Evolutionary conservation across 192 early-diverging fungal genomes (phyloP), one percentile per base, ranked within the genome.

Genomic region (Linnemannia elongata): DNA sequence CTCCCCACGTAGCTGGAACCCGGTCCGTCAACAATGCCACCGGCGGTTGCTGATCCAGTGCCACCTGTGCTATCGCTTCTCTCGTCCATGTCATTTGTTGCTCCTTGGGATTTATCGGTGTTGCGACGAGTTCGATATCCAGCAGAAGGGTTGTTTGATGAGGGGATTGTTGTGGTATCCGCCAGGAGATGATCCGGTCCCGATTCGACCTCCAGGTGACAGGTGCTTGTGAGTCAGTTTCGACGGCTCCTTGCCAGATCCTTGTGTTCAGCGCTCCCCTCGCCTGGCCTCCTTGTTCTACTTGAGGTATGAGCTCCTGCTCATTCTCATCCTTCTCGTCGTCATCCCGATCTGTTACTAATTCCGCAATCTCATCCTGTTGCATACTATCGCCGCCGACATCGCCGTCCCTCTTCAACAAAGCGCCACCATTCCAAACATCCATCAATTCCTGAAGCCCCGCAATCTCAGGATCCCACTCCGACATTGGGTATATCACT

Each of bases 151-250:
- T 66, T 30, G 10, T 20, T 12, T 18, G 60, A 27, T 38, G 78
- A 33, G 8, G 1, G 3, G 13, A 24, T 30, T 9, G 27, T 5
- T 36, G 27, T 6, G 42, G 17, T 12, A 35, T 44, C 33, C 69
- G 24, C 85, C 85, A 87, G 39, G 63, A 63, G 44, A 81, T 41
- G 4, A 75, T 80, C 20, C 83, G 79, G 44, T 86, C 83, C 27
- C 74, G 74, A 75, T 86, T 86, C 5, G 83, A 69, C 8, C 85
- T 45, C 85, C 85, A 87, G 12, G 76, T 60, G 6, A 54, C 12
- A 10, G 41, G n/a, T 6, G n/a, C 45, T 0, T 10, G 18, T 12
- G 24, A 24, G 4, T n/a, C 52, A 1, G 73, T 42, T 1, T 35
- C 39, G 1, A 70, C 42, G 18, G 45, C 72, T 20, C 84, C 85